Percentiles rank a stretch among this genome's conserved stretches.
Conservation (phyloP, 2,329 filamentous ascomycete species). For the Colletotrichum sp. region DNA sequence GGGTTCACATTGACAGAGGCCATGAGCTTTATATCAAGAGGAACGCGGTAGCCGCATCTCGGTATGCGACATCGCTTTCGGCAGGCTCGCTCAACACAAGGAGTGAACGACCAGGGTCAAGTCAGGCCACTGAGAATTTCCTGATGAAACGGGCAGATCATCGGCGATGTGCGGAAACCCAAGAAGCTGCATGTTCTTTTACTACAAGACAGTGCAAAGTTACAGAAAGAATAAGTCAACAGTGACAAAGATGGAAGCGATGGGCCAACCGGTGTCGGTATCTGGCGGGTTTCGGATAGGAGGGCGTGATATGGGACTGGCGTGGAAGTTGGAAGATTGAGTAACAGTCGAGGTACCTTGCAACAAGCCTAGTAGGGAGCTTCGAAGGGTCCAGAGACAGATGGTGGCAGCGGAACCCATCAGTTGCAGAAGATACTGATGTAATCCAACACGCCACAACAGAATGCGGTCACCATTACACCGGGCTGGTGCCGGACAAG, state of each 20-base stretch:
- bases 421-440: not conserved
- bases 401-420: not conserved
- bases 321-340: not conserved
- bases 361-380: not conserved
- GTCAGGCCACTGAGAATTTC: conserved; percentile 4
- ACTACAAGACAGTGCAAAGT: not conserved
- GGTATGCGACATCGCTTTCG: not conserved
- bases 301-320: not conserved
- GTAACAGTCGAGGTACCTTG: not conserved
- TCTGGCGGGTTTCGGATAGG: not conserved
- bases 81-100: not conserved
- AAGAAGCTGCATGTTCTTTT: not conserved
- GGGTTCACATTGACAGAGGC: not conserved
- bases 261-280: not conserved
- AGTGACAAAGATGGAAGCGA: not conserved
- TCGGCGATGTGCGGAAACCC: not conserved
- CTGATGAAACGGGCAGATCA: not conserved
- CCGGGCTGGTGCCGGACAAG: not conserved
- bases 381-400: not conserved
- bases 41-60: not conserved
- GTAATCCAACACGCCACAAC: conserved; percentile 14
- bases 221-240: not conserved
- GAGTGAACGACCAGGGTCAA: not conserved
- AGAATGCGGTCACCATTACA: conserved; percentile 8
- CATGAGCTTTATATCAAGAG: conserved; percentile 3